phyloP scores from a whole-genome alignment of 2,329 filamentous ascomycete genomes.

The Fusarium sp. region DNA sequence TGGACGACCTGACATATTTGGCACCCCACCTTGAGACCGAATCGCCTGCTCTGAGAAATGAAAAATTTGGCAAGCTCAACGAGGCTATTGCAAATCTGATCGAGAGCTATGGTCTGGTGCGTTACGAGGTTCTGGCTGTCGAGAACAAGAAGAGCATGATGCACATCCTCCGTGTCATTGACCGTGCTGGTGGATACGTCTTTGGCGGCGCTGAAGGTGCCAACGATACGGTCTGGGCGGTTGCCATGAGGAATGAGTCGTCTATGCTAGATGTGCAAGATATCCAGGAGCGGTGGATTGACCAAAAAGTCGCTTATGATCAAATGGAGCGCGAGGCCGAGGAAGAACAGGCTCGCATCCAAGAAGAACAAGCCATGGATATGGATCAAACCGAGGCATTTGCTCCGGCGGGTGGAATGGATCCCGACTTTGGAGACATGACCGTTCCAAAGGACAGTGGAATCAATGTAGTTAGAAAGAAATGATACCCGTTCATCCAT shows the following conservation, averaged over 20 bases:
- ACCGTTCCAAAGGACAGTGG: conserved; percentile 70
- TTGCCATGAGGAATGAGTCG: conserved; percentile 85
- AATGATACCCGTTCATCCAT: conserved; percentile 64
- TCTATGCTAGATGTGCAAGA: conserved; percentile 85
- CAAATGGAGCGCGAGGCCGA: conserved; percentile 79
- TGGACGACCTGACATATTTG: conserved; percentile 90
- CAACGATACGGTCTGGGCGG: conserved; percentile 97
- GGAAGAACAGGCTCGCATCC: conserved; percentile 77
- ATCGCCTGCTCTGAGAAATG: conserved; percentile 74
- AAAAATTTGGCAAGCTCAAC: conserved; percentile 88
- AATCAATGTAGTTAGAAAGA: conserved; percentile 78
- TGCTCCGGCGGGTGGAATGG: conserved; percentile 48
- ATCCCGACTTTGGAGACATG: conserved; percentile 66
- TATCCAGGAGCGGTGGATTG: conserved; percentile 96
- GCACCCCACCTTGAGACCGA: conserved; percentile 85
- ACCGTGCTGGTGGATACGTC: conserved; percentile 91
- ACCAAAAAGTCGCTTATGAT: conserved; percentile 89
- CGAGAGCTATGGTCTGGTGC: conserved; percentile 89
- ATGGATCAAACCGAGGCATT: conserved; percentile 49
- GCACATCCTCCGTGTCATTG: conserved; percentile 87
- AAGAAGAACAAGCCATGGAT: conserved; percentile 56
- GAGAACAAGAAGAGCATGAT: conserved; percentile 99
- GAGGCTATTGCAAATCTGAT: conserved; percentile 88
- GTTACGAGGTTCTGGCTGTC: conserved; percentile 93
- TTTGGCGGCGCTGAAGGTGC: conserved; percentile 92